A percentile compares a stretch with the other conserved stretches of the same genome.
Conservation (phyloP, 2,329 filamentous ascomycete species). For the Pseudogymnoascus sp. region DNA sequence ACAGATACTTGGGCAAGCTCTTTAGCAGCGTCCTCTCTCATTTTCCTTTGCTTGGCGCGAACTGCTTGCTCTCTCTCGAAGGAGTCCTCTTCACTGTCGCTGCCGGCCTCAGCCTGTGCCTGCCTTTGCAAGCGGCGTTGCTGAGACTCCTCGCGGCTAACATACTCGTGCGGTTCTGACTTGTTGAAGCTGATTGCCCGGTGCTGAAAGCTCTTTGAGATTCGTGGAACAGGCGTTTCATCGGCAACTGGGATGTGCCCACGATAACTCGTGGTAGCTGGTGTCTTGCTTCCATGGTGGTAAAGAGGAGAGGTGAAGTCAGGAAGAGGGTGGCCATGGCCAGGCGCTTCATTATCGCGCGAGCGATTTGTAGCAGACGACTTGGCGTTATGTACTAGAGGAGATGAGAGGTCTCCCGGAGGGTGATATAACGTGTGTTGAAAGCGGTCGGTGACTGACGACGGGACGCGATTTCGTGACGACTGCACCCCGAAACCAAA, state of each 20-base stretch:
- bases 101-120: background rate
- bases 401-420: background rate
- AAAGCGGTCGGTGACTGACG: background rate
- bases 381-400: background rate
- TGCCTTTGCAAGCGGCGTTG: background rate
- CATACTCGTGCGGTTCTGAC: background rate
- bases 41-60: background rate
- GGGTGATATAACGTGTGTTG: background rate
- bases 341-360: background rate
- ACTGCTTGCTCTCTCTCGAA: background rate
- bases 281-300: background rate
- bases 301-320: background rate
- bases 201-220: background rate
- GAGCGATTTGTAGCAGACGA: background rate
- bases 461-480: background rate
- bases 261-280: background rate
- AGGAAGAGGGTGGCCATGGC: background rate
- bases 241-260: background rate
- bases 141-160: background rate
- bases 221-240: background rate
- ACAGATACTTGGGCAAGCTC: slow-evolving; percentile 5
- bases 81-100: background rate
- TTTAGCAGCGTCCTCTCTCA: slow-evolving; percentile 2
- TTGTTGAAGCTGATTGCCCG: background rate
- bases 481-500: background rate